phyloP scores from a whole-genome alignment of 2,329 filamentous ascomycete genomes.

The Pseudocercospora cruenta region DNA sequence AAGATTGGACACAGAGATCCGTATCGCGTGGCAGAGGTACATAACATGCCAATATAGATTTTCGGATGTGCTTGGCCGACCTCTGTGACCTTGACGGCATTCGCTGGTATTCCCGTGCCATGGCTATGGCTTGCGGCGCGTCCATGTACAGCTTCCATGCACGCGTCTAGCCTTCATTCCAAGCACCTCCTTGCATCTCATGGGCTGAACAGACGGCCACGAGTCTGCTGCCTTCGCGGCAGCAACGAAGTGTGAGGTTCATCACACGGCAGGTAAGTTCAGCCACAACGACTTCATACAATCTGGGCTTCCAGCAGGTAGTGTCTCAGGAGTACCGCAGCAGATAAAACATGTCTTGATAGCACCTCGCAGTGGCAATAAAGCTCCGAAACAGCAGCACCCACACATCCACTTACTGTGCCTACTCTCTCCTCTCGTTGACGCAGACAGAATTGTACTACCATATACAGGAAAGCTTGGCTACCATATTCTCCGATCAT shows the following conservation, averaged over 20 bases:
- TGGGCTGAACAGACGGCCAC: neutral
- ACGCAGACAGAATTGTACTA: too few relatives aligned
- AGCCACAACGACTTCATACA: neutral
- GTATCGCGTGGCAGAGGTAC: neutral
- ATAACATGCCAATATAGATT: too few relatives aligned
- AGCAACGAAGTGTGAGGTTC: neutral
- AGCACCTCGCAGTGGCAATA: neutral
- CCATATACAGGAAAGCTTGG: too few relatives aligned
- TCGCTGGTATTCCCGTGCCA: neutral
- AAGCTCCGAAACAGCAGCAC: too few relatives aligned
- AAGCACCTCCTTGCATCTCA: too few relatives aligned
- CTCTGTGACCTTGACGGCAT: neutral
- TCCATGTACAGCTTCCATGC: neutral
- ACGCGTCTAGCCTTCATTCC: neutral
- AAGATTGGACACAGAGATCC: neutral
- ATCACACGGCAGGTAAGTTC: neutral
- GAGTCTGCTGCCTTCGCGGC: neutral
- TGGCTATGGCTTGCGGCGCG: neutral
- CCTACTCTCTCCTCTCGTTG: too few relatives aligned
- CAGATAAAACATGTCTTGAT: neutral
- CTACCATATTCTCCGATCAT: neutral
- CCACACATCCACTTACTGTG: too few relatives aligned
- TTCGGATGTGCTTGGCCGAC: too few relatives aligned
- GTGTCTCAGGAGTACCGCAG: neutral
- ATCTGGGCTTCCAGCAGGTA: neutral